A percentile compares a stretch with the other conserved stretches of the same genome.
These are phyloP conservation scores for Pulicaria dysenterica DNA, from an alignment of 129 eudicot genomes.

Conservation along the genomic window DNA sequence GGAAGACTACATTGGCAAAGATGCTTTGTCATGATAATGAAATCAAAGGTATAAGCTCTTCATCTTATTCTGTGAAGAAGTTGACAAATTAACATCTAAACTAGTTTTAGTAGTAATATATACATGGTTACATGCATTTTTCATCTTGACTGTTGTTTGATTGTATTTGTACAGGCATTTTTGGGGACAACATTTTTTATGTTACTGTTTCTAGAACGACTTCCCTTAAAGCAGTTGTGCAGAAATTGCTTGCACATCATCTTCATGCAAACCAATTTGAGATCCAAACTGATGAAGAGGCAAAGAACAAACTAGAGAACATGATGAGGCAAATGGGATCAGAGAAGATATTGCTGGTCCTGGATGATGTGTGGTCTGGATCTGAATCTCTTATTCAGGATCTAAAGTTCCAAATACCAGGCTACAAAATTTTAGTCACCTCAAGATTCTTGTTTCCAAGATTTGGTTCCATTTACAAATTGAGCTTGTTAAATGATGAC, in stretches of 20 bases:
- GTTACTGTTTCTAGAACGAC: conserved; percentile 45
- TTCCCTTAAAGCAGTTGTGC: conserved; percentile 33
- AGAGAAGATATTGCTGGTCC: conserved; percentile 41
- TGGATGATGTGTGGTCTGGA: conserved; percentile 57
- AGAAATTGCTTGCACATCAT: conserved; percentile 36
- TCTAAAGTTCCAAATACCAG: conserved; percentile 35
- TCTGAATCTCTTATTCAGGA: conserved; percentile 39
- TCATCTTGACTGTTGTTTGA: background rate
- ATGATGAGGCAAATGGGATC: conserved; percentile 29
- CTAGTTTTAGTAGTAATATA: background rate
- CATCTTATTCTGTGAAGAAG: background rate
- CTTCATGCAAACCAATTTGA: conserved; percentile 18
- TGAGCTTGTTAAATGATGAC: conserved; percentile 38
- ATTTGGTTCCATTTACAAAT: conserved; percentile 26
- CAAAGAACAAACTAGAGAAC: conserved; percentile 39
- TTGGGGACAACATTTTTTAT: conserved; percentile 50
- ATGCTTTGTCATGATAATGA: conserved; percentile 50
- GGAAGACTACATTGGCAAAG: conserved; percentile 50
- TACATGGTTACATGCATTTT: background rate
- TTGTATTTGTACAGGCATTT: conserved; percentile 29
- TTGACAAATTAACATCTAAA: background rate
- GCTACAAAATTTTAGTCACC: conserved; percentile 54
- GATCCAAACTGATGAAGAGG: conserved; percentile 51
- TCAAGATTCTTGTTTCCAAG: conserved; percentile 43
- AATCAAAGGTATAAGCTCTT: conserved; percentile 35